Evolutionary conservation across 176 grass and related monocot genomes (phyloP).

Genomic region (Zizania latifolia): DNA sequence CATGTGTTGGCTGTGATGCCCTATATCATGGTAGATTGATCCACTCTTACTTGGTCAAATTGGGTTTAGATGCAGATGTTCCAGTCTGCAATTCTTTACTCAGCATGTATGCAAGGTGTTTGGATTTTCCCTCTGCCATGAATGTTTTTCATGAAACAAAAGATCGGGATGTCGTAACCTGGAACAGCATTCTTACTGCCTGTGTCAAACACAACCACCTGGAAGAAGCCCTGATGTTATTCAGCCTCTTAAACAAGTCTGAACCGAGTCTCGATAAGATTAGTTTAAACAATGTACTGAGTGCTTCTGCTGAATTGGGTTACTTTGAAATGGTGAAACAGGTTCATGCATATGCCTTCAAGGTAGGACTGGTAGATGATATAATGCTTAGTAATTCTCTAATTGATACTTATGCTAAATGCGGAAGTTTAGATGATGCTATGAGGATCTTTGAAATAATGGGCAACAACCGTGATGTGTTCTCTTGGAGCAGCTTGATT

Average conservation of each 20-base stretch:
- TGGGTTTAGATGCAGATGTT: conserved; percentile 29
- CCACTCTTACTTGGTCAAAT: conserved; percentile 51
- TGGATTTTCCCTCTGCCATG: conserved; percentile 46
- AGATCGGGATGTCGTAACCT: conserved; percentile 36
- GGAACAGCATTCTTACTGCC: conserved; percentile 54
- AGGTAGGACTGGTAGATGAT: conserved; percentile 36
- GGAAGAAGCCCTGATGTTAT: conserved; percentile 43
- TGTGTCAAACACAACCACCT: conserved; percentile 38
- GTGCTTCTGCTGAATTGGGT: conserved; percentile 53
- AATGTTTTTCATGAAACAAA: conserved; percentile 33
- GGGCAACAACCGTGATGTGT: conserved; percentile 39
- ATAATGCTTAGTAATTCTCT: conserved; percentile 52
- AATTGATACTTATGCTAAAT: conserved; percentile 82
- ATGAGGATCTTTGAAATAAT: conserved; percentile 61
- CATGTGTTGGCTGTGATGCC: conserved; percentile 54
- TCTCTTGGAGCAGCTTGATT: conserved; percentile 91
- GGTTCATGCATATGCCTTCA: conserved; percentile 46
- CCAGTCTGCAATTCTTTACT: conserved; percentile 46
- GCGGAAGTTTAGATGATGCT: conserved; percentile 69
- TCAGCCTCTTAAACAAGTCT: conserved; percentile 36
- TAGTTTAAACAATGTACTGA: conserved; percentile 61
- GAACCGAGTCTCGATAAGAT: conserved; percentile 46
- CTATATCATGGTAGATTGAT: conserved; percentile 52
- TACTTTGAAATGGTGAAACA: conserved; percentile 56
- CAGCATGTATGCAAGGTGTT: conserved; percentile 52